Conservation (phyloP, 2,329 filamentous ascomycete species). For the Calycina herbarum region DNA sequence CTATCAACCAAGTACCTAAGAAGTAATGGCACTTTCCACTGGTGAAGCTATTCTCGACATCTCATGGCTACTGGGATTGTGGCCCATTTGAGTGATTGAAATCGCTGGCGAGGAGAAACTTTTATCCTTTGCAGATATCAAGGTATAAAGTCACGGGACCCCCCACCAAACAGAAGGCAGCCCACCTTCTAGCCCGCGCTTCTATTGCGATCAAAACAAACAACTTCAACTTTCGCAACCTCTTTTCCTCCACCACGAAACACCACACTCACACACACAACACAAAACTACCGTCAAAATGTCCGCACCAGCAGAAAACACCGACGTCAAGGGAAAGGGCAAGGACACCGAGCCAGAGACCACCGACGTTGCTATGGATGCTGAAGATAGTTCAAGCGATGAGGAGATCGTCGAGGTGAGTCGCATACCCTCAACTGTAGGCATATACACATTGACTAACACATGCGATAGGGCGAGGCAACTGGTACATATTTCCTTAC, state of each 20-base stretch:
- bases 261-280: neutral
- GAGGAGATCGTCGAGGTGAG: constrained; percentile 66
- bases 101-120: neutral
- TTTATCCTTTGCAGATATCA: neutral
- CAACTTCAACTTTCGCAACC: constrained; percentile 2
- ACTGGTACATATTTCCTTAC: constrained; percentile 30
- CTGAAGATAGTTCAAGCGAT: constrained; percentile 67
- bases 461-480: constrained; percentile 23
- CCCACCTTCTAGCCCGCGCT: constrained; percentile 1
- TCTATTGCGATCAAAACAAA: constrained; percentile 7
- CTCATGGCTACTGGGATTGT: neutral
- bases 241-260: neutral
- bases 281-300: constrained; percentile 38
- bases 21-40: neutral
- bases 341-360: constrained; percentile 59
- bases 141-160: neutral
- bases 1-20: neutral
- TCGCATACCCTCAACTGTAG: constrained; percentile 26
- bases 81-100: neutral
- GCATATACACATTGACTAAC: constrained; percentile 16
- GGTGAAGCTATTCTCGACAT: neutral
- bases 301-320: constrained; percentile 46
- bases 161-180: constrained; percentile 1
- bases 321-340: constrained; percentile 81
- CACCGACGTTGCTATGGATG: constrained; percentile 68